Conservation (phyloP, 306 rosid genomes). For the Morella rubra region DNA sequence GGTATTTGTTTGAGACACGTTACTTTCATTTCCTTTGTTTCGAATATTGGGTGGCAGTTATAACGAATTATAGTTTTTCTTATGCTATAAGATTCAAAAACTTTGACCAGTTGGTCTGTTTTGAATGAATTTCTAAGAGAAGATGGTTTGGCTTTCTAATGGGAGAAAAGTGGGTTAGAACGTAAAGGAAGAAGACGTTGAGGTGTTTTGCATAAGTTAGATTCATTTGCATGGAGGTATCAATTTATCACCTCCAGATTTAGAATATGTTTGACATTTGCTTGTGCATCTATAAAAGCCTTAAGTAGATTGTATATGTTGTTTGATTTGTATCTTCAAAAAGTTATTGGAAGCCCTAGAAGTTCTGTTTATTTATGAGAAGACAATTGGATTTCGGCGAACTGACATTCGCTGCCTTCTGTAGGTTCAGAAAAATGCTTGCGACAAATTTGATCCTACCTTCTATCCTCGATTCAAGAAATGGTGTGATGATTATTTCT, state of each 20-base stretch:
- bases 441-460: slow-evolving; percentile 94
- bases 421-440: slow-evolving; percentile 75
- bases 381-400: not conserved
- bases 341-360: not conserved
- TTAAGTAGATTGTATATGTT: not conserved
- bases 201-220: not conserved
- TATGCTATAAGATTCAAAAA: not conserved
- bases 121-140: not conserved
- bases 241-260: not conserved
- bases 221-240: not conserved
- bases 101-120: not conserved
- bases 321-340: not conserved
- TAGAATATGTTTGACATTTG: not conserved
- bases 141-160: not conserved
- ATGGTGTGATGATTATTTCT: slow-evolving; percentile 98
- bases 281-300: not conserved
- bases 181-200: not conserved
- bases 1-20: slow-evolving; percentile 39
- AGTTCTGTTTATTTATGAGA: not conserved
- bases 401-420: slow-evolving; percentile 19
- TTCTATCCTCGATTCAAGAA: slow-evolving; percentile 96
- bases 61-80: not conserved
- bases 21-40: not conserved
- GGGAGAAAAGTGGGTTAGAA: not conserved
- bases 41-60: not conserved